Base-by-base conservation (phyloP, 257 asterid genomes). In the Solanum virginianum region DNA sequence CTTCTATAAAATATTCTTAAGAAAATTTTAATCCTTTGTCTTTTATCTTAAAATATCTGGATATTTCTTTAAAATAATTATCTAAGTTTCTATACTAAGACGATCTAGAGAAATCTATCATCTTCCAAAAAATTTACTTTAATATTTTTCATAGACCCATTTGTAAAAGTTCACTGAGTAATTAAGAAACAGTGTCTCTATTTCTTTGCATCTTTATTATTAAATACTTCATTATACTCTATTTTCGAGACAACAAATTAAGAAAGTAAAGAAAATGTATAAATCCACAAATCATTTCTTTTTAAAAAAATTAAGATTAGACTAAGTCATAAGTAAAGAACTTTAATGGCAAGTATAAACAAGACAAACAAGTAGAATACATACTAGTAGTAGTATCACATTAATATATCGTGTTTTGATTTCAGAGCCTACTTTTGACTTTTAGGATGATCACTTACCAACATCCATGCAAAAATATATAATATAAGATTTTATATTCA, bases 361-460 rank as follows among this genome's bases (percentile, higher is more conserved):
- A 79, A 79, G 89, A 86, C 91, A 85, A 87, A 79, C 72, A 45
- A 79, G 65, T 79, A 79, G 65, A 79, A 79, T 79, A 16, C 43
- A 79, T 53, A 9, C 43, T 77, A 77, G 13, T 72, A 41, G 45
- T 2, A n/a, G 69, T 59, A 57, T 10, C 24, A 62, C 63, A 70
- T 54, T 81, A 84, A 6, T 24, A 8, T 82, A 79, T 59, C 41
- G 88, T 51, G 83, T 87, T 86, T 69, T 53, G 87, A 89, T 83
- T 81, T 74, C 86, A 80, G 80, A 85, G 82, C 87, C 83, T 80
- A 45, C 11, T 60, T 85, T 84, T 91, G 91, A 88, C 93, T 88
- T 89, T 72, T 36, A 65, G 71, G 20, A 69, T 84, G 36, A 90
- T 86, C 88, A 53, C 72, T 68, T 15, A 26, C 63, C 24, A 51